Base-by-base conservation (phyloP, 108 stramenopile species). In the Mayamaea pseudoterrestris region DNA sequence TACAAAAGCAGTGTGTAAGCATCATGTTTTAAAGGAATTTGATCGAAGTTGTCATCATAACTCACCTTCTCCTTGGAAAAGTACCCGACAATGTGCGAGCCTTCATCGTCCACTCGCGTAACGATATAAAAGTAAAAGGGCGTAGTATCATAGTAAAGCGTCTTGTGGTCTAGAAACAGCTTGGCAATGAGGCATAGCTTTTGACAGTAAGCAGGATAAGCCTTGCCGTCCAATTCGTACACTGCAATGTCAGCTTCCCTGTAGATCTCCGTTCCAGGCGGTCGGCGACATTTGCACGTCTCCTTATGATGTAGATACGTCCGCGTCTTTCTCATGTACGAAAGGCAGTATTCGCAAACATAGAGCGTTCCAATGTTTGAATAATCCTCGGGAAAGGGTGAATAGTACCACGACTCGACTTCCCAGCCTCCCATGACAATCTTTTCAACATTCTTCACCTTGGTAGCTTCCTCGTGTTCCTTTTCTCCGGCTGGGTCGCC, bases 111-210 rank as follows among this genome's bases (percentile, higher is more conserved):
- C 24, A 83, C 79, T 24, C 90, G 72, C 55, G 93, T 93, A 31
- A 99, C 68, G 13, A 99, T 85, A 57, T 99, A 99, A 65, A 98
- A 99, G 41, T 91, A 71, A 63, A 99, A 99, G 0, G 97, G 97
- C 52, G 97, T 96, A 9, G 97, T 96, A 66, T 99, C 98, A 57
- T 80, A 99, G 63, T 96, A 98, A 35, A 99, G 68, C 0, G 97
- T 99, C 63, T 99, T 99, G 78, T 99, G 98, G 63, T 99, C 98
- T 28, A 99, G 68, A 65, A 99, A 99, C 18, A 99, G 80, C 62
- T 99, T 99, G 28, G 98, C 96, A 43, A 99, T 58, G 13, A 94
- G 85, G 57, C 96, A 96, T 22, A 99, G 69, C 60, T 98, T 98
- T 64, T 99, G 98, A 66, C 96, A 97, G 58, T 99, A 99, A 16